Evolutionary conservation across 805 yeast species (phyloP), one percentile per base, ranked within the genome.

Genomic region (Blastobotrys chiropterorum): DNA sequence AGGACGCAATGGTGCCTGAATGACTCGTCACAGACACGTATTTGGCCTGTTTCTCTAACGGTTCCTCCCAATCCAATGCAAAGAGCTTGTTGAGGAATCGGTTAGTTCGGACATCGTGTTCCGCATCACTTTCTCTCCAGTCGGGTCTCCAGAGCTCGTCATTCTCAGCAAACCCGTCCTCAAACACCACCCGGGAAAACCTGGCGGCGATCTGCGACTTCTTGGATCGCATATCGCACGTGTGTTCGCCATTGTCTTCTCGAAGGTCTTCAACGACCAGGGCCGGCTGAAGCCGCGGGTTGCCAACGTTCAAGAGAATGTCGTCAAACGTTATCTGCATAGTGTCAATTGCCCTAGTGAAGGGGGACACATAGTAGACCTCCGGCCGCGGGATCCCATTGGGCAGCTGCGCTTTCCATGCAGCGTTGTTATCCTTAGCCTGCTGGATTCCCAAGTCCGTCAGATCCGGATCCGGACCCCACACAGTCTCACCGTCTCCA

Each of bases 391-490:
- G 64, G 16, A 65, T 63, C 16, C 60, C 62, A 38, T 49, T 38
- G 6, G 44, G 39, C 15, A 74, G 41, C 56, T 75, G 75, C 15
- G 58, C 51, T 43, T 63, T 61, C 76, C 80, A 74, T 19, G 67
- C 75, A 15, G 49, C 50, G 38, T 69, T 61, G 59, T 77, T 77
- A 39, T 70, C 76, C 38, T 61, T 61, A 7, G 82, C 82, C 58
- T 74, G 79, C 15, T 59, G 53, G 21, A 66, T 57, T 3, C 82
- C 82, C 47, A 68, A 61, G 3, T 67, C 72, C 3, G 82, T 78
- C 56, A 78, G 70, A 42, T 66, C 69, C 3, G 82, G 79, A 62
- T 77, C 82, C 5, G 68, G 68, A 1, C 76, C 81, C 63, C 80
- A 77, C 2, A 38, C 47, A 15, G 47, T 53, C 34, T 52, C 49